Conservation (phyloP, 106 monocot species). For the Alisma plantagoaquatica region DNA sequence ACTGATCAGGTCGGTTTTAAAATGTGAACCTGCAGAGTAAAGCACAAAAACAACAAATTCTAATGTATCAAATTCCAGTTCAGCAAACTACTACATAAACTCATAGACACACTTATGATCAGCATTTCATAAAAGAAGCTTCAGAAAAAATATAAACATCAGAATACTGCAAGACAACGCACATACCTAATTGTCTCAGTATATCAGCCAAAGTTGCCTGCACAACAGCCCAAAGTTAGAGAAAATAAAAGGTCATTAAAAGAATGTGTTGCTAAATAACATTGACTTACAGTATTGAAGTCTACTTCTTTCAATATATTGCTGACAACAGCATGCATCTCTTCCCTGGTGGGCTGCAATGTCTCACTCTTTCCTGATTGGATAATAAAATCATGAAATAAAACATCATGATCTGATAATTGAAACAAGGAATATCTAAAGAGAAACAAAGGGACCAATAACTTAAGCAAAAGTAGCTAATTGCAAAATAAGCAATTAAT, state of each 20-base stretch:
- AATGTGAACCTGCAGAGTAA: slow-evolving; percentile 45
- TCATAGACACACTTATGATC: background rate
- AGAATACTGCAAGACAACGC: background rate
- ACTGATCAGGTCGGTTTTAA: slow-evolving; percentile 51
- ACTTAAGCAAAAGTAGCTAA: no score
- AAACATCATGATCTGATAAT: background rate
- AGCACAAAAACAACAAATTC: background rate
- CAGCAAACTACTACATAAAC: background rate
- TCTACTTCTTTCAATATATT: slow-evolving; percentile 84
- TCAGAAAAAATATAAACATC: background rate
- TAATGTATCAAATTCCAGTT: background rate
- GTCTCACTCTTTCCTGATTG: slow-evolving; percentile 11
- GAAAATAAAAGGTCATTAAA: background rate
- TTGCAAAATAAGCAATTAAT: no score
- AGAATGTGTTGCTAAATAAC: background rate
- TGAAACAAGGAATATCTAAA: background rate
- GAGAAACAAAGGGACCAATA: background rate
- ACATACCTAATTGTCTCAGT: slow-evolving; percentile 81
- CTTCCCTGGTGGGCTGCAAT: slow-evolving; percentile 49
- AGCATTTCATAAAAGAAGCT: background rate
- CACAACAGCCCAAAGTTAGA: background rate
- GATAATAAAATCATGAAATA: background rate
- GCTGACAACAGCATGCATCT: slow-evolving; percentile 53
- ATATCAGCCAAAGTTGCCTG: slow-evolving; percentile 94
- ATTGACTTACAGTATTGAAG: slow-evolving; percentile 49